phyloP scores from a whole-genome alignment of 1,284 basidiomycete genomes.

The Rhodotorula sp. region DNA sequence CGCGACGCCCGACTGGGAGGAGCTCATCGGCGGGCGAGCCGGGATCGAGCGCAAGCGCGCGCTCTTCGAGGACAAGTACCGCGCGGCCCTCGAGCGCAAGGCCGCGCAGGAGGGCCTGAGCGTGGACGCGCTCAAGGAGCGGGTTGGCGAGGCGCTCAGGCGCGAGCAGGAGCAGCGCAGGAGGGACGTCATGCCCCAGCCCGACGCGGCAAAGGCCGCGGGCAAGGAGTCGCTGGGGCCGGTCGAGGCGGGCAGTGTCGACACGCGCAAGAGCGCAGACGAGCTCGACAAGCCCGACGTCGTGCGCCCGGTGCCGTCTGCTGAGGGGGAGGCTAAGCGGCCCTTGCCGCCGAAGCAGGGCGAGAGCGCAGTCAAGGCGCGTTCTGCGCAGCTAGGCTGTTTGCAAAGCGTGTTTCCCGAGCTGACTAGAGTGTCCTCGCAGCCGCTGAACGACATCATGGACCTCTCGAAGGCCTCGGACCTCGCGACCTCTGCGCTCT shows the following conservation, averaged over 20 bases:
- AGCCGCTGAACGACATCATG: slow-evolving; percentile 79
- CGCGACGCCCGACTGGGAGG: slow-evolving; percentile 38
- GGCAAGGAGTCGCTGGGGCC: slow-evolving; percentile 6
- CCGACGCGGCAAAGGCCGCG: not conserved
- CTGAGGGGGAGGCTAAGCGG: not conserved
- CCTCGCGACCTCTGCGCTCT: slow-evolving; percentile 71
- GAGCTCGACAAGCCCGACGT: slow-evolving; percentile 8
- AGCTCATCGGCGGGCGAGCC: slow-evolving; percentile 38
- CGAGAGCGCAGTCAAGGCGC: slow-evolving; percentile 37
- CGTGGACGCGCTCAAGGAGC: slow-evolving; percentile 39
- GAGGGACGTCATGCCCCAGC: not conserved
- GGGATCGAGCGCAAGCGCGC: slow-evolving; percentile 27
- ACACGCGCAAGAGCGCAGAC: slow-evolving; percentile 9
- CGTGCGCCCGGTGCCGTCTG: slow-evolving; percentile 24
- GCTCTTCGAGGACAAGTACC: slow-evolving; percentile 42
- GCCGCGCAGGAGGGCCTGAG: slow-evolving; percentile 38
- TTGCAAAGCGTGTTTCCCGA: not conserved
- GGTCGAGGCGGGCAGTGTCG: slow-evolving; percentile 31
- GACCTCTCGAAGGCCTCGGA: slow-evolving; percentile 72
- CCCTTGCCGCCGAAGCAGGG: not conserved
- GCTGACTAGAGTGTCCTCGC: not conserved
- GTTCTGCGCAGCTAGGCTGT: not conserved
- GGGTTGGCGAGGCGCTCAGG: not conserved
- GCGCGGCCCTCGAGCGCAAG: slow-evolving; percentile 34
- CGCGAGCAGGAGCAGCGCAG: slow-evolving; percentile 4